Evolutionary conservation across 2,329 filamentous ascomycete genomes (phyloP).

Genomic region (Fusarium brevicatenulatum): DNA sequence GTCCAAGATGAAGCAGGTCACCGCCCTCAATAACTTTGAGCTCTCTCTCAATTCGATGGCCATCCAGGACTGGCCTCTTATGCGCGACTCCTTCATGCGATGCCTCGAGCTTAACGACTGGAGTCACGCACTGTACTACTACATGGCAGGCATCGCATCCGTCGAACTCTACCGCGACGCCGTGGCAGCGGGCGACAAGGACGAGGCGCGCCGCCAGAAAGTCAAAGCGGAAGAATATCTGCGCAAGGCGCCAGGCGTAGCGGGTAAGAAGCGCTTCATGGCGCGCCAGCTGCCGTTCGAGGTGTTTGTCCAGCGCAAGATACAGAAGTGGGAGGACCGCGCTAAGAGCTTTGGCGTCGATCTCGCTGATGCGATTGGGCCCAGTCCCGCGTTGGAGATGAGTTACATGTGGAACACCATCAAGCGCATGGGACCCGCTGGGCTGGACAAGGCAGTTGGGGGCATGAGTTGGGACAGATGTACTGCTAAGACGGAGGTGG

Average conservation of each 20-base stretch:
- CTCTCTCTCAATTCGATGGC: conserved; percentile 82
- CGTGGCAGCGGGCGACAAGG: conserved; percentile 50
- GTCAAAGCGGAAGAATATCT: conserved; percentile 75
- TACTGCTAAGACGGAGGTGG: conserved; percentile 55
- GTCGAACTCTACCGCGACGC: conserved; percentile 82
- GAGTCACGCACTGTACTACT: conserved; percentile 91
- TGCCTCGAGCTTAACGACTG: conserved; percentile 88
- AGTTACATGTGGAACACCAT: conserved; percentile 92
- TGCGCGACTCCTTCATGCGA: conserved; percentile 77
- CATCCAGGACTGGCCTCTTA: conserved; percentile 78
- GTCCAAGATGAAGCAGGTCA: conserved; percentile 86
- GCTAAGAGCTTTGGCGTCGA: conserved; percentile 73
- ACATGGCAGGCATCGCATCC: conserved; percentile 81
- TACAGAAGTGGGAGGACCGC: conserved; percentile 87
- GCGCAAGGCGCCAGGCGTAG: conserved; percentile 74
- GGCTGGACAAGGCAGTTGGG: conserved; percentile 71
- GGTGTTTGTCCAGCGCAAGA: conserved; percentile 82
- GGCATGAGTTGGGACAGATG: conserved; percentile 75
- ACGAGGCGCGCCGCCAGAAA: conserved; percentile 66
- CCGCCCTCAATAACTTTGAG: conserved; percentile 87
- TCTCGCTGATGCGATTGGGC: conserved; percentile 82
- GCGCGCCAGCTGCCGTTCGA: conserved; percentile 90
- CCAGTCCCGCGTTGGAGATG: conserved; percentile 89
- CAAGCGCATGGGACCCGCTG: conserved; percentile 76
- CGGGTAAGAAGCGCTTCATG: conserved; percentile 91